These are phyloP conservation scores for Ogataea wickerhamii DNA, from an alignment of 805 yeast genomes.

Conservation along the genomic window DNA sequence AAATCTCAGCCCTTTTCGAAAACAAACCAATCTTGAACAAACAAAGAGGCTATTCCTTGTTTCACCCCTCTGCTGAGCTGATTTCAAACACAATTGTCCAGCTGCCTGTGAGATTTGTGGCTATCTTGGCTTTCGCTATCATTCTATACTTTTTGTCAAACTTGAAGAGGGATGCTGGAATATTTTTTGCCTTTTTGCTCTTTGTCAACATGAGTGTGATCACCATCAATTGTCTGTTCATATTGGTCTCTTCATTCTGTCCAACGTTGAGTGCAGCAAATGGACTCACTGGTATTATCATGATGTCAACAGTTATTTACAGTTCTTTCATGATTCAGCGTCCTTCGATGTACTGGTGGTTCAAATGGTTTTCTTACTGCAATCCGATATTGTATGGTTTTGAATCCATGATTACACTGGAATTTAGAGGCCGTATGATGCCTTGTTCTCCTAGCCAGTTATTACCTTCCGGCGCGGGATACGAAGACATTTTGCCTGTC, in stretches of 20 bases:
- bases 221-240: constrained; percentile 50
- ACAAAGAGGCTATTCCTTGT: constrained; percentile 60
- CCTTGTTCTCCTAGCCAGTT: constrained; percentile 39
- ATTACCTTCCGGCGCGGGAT: constrained; percentile 57
- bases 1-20: constrained; percentile 54
- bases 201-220: constrained; percentile 39
- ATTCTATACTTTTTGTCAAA: constrained; percentile 51
- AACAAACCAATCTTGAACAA: constrained; percentile 62
- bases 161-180: constrained; percentile 50
- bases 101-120: constrained; percentile 52
- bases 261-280: constrained; percentile 54
- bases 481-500: constrained; percentile 36
- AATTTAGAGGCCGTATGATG: constrained; percentile 53
- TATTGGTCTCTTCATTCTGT: constrained; percentile 48
- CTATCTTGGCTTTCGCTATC: constrained; percentile 45
- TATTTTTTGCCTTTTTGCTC: constrained; percentile 47
- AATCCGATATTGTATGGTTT: constrained; percentile 48
- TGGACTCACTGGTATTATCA: constrained; percentile 52
- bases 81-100: constrained; percentile 54
- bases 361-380: constrained; percentile 51
- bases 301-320: constrained; percentile 51
- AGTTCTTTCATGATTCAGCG: constrained; percentile 66
- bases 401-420: constrained; percentile 55
- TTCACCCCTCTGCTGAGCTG: constrained; percentile 63
- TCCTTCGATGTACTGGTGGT: constrained; percentile 59